phyloP scores from a whole-genome alignment of 768 basidiomycete genomes.

The Mycena maculata region DNA sequence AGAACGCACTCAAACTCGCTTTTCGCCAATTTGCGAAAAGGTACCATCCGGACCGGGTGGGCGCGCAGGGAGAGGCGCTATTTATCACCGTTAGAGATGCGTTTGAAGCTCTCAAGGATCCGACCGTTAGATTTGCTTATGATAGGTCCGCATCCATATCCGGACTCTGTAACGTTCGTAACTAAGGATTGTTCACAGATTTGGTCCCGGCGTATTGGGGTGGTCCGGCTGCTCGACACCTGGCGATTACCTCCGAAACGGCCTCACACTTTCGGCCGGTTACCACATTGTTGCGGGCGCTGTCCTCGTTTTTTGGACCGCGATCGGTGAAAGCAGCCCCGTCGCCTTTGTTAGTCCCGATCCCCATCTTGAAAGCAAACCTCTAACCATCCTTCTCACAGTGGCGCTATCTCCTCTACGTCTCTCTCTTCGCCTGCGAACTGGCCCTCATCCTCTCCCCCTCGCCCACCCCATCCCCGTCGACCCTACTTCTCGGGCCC shows the following conservation, averaged over 20 bases:
- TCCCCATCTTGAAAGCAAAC: slow-evolving; percentile 6
- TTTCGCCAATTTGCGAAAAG: slow-evolving; percentile 81
- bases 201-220: slow-evolving; percentile 76
- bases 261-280: slow-evolving; percentile 68
- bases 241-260: slow-evolving; percentile 75
- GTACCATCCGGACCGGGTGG: slow-evolving; percentile 82
- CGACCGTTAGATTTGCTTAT: slow-evolving; percentile 84
- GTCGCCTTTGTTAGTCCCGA: slow-evolving; percentile 70
- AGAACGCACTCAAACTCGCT: slow-evolving; percentile 72
- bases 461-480: slow-evolving; percentile 49
- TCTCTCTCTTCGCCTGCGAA: slow-evolving; percentile 70
- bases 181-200: slow-evolving; percentile 60
- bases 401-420: slow-evolving; percentile 87
- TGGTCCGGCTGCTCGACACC: slow-evolving; percentile 79
- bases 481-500: slow-evolving; percentile 39
- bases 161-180: too few relatives aligned
- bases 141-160: slow-evolving; percentile 65
- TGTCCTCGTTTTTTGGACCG: slow-evolving; percentile 70
- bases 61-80: slow-evolving; percentile 63
- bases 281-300: slow-evolving; percentile 75
- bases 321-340: slow-evolving; percentile 67
- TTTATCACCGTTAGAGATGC: slow-evolving; percentile 81
- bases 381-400: slow-evolving; percentile 41
- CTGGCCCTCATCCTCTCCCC: slow-evolving; percentile 74
- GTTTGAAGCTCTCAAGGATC: slow-evolving; percentile 83